Conservation (phyloP, 805 yeast genomes). For the Grigorovia jiainica region DNA sequence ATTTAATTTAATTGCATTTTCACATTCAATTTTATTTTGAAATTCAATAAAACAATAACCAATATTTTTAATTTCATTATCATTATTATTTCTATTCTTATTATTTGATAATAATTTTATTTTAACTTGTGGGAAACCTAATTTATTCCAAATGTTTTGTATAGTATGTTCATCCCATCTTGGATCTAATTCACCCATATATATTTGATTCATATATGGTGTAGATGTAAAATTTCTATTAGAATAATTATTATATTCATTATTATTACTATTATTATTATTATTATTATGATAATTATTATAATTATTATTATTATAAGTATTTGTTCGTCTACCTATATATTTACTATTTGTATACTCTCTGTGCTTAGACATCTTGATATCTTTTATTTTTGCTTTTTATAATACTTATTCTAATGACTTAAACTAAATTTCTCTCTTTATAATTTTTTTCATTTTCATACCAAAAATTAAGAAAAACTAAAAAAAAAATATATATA, state of each 20-base stretch:
- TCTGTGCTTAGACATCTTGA: no score
- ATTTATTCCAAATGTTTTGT: constrained; percentile 68
- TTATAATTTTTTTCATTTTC: no score
- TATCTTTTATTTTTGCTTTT: no score
- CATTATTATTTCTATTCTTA: constrained; percentile 43
- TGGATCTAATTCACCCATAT: constrained; percentile 91
- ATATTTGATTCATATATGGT: constrained; percentile 30
- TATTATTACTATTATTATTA: not conserved
- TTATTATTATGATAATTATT: constrained; percentile 1
- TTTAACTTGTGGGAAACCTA: no score
- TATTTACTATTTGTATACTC: no score
- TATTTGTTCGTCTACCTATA: no score
- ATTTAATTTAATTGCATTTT: constrained; percentile 55
- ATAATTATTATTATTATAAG: no score
- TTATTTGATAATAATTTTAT: no score
- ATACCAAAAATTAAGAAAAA: no score
- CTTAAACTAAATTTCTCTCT: no score
- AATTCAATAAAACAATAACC: constrained; percentile 83
- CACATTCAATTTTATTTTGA: constrained; percentile 49
- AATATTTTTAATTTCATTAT: constrained; percentile 32
- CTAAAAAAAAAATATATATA: no score
- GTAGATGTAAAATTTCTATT: not conserved
- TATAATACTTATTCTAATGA: no score
- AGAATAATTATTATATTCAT: not conserved
- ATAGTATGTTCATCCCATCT: constrained; percentile 69